These are phyloP conservation scores for Claviceps spartinae DNA, from an alignment of 2,329 filamentous ascomycete species.

Conservation along the genomic window DNA sequence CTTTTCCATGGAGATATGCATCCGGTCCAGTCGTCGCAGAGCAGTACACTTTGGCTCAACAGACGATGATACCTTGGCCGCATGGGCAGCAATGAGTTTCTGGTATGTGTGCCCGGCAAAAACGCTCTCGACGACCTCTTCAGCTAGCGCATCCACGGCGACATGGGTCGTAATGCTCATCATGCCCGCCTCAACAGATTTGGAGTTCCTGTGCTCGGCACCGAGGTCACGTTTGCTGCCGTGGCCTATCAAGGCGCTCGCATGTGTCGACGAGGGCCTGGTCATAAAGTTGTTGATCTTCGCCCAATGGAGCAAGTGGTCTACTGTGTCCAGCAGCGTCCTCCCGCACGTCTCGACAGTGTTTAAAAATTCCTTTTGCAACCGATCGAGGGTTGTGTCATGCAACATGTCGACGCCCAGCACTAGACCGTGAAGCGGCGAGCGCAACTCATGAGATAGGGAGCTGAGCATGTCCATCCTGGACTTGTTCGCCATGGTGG, in stretches of 20 bases:
- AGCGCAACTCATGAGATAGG: slow-evolving; percentile 47
- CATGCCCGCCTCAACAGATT: slow-evolving; percentile 5
- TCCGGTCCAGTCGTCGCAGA: slow-evolving; percentile 14
- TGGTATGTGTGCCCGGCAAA: slow-evolving; percentile 31
- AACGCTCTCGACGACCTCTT: slow-evolving; percentile 34
- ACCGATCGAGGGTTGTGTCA: slow-evolving; percentile 33
- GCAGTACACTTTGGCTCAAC: slow-evolving; percentile 3
- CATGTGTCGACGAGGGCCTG: slow-evolving; percentile 2
- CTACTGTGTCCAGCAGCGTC: slow-evolving; percentile 40
- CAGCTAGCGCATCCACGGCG: slow-evolving; percentile 25
- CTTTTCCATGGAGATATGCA: slow-evolving; percentile 27
- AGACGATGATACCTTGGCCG: not conserved
- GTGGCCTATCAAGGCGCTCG: not conserved
- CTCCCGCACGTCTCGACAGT: slow-evolving; percentile 37
- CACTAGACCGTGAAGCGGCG: slow-evolving; percentile 46
- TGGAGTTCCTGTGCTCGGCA: not conserved
- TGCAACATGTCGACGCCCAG: slow-evolving; percentile 38
- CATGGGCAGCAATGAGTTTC: slow-evolving; percentile 11
- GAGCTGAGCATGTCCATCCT: slow-evolving; percentile 47
- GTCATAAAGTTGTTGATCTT: slow-evolving; percentile 33
- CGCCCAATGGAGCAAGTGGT: slow-evolving; percentile 39
- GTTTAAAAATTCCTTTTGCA: slow-evolving; percentile 32
- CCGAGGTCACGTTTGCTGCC: slow-evolving; percentile 1
- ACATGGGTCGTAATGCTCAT: slow-evolving; percentile 12
- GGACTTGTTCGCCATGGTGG: slow-evolving; percentile 26